Conservation (phyloP, 352 stramenopile genomes). For the Phytopythium vexans region DNA sequence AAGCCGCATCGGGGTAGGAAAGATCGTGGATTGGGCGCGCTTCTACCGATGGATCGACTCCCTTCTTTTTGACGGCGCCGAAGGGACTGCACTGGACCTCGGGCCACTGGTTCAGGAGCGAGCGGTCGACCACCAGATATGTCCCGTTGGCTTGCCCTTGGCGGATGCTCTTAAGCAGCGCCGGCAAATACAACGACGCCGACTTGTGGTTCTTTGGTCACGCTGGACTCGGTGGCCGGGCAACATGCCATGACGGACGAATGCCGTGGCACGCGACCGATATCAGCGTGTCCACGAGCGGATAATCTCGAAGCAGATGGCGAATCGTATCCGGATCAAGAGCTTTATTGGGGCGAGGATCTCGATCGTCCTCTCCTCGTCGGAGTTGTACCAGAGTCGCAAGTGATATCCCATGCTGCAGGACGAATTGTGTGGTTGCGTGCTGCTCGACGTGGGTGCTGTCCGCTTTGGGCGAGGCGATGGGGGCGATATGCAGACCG, state of each 20-base stretch:
- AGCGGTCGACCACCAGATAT: conserved; percentile 7
- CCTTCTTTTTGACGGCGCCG: conserved; percentile 8
- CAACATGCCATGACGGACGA: too few species aligned
- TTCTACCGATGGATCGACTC: background rate
- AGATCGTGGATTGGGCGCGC: conserved; percentile 15
- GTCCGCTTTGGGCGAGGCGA: background rate
- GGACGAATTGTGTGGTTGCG: too few species aligned
- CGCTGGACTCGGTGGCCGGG: too few species aligned
- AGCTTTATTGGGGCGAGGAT: background rate
- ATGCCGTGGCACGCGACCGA: background rate
- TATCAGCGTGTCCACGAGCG: background rate
- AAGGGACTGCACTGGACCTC: conserved; percentile 7
- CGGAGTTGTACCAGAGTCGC: too few species aligned
- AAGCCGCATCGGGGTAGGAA: conserved; percentile 5
- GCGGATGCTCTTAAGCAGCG: conserved; percentile 4
- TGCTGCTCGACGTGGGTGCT: background rate
- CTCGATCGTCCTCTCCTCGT: too few species aligned
- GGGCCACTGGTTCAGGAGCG: background rate
- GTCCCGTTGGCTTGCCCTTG: conserved; percentile 9
- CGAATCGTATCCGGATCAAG: background rate
- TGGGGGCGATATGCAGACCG: too few species aligned
- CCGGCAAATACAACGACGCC: too few species aligned
- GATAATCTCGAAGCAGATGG: background rate
- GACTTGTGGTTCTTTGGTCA: too few species aligned
- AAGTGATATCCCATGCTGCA: too few species aligned